These are phyloP conservation scores for Kluyveromyces sp. DNA, from an alignment of 1,139 yeast genomes.

Conservation along the genomic window DNA sequence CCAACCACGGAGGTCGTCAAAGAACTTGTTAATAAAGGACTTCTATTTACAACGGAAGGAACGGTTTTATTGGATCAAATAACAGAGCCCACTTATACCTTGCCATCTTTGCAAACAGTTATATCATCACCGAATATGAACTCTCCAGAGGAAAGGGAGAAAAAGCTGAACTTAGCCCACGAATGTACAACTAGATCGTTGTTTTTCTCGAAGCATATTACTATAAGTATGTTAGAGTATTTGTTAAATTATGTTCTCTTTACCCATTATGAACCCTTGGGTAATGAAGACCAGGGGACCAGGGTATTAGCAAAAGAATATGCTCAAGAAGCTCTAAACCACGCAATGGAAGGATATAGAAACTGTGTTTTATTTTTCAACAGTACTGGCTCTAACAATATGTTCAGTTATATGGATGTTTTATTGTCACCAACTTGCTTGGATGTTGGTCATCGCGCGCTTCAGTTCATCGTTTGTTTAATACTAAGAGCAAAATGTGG, in stretches of 20 bases:
- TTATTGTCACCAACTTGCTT: constrained; percentile 40
- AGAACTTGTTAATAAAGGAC: constrained; percentile 23
- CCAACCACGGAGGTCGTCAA: constrained; percentile 23
- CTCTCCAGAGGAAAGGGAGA: constrained; percentile 17
- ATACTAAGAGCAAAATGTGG: constrained; percentile 40
- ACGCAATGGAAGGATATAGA: constrained; percentile 36
- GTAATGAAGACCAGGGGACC: constrained; percentile 30
- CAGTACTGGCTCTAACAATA: constrained; percentile 24
- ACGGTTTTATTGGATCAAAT: constrained; percentile 19
- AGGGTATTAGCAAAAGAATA: constrained; percentile 30
- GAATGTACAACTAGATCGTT: constrained; percentile 33
- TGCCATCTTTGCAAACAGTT: constrained; percentile 33
- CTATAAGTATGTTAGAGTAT: constrained; percentile 40
- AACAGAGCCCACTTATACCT: constrained; percentile 28
- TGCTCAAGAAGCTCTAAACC: constrained; percentile 35
- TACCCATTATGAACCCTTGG: constrained; percentile 38
- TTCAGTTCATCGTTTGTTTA: constrained; percentile 45
- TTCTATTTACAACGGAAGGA: constrained; percentile 28
- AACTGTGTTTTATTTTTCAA: constrained; percentile 34
- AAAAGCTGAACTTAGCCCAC: constrained; percentile 27
- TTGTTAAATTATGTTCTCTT: constrained; percentile 41
- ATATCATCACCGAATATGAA: constrained; percentile 19
- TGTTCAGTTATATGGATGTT: constrained; percentile 37
- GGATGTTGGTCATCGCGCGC: constrained; percentile 43
- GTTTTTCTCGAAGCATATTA: constrained; percentile 33